A percentile compares a stretch with the other conserved stretches of the same genome.
phyloP scores from a whole-genome alignment of 2,329 filamentous ascomycete genomes.

The Neofusicoccum umdonicola region DNA sequence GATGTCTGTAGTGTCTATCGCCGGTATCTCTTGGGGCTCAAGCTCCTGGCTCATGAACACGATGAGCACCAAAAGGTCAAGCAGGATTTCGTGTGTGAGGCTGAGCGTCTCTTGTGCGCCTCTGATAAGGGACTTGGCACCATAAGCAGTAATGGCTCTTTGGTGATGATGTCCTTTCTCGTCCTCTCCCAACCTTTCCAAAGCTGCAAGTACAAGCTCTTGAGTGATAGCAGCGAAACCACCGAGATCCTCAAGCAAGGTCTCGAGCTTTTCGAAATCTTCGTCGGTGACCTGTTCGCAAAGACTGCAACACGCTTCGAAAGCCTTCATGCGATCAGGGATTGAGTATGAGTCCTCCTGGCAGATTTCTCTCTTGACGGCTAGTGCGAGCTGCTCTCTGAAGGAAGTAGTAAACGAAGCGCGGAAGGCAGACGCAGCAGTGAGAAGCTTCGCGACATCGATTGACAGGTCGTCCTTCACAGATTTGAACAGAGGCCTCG shows the following conservation, averaged over 20 bases:
- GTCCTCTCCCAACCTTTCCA: conserved; percentile 48
- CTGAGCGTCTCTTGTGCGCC: conserved; percentile 77
- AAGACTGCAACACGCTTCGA: conserved; percentile 78
- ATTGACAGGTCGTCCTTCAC: conserved; percentile 53
- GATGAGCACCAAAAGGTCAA: conserved; percentile 78
- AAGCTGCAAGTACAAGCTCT: conserved; percentile 51
- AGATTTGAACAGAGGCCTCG: conserved; percentile 36
- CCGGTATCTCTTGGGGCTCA: conserved; percentile 67
- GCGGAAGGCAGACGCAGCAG: conserved; percentile 68
- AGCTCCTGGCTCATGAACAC: conserved; percentile 84
- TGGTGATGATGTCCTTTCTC: conserved; percentile 40
- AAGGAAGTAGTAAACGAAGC: conserved; percentile 69
- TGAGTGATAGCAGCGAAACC: conserved; percentile 52
- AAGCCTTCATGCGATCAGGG: conserved; percentile 70
- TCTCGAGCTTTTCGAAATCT: conserved; percentile 68
- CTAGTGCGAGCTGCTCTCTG: conserved; percentile 63
- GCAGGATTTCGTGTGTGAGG: conserved; percentile 69
- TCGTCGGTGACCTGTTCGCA: conserved; percentile 79
- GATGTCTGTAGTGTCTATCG: conserved; percentile 62
- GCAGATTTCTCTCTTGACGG: conserved; percentile 70
- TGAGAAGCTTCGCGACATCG: conserved; percentile 62
- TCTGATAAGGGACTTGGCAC: conserved; percentile 70
- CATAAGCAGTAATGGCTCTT: conserved; percentile 67
- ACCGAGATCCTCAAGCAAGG: conserved; percentile 64
- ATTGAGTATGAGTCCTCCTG: conserved; percentile 60